Evolutionary conservation across 1,284 basidiomycete genomes (phyloP).

Genomic region (Tylopilus sp.): DNA sequence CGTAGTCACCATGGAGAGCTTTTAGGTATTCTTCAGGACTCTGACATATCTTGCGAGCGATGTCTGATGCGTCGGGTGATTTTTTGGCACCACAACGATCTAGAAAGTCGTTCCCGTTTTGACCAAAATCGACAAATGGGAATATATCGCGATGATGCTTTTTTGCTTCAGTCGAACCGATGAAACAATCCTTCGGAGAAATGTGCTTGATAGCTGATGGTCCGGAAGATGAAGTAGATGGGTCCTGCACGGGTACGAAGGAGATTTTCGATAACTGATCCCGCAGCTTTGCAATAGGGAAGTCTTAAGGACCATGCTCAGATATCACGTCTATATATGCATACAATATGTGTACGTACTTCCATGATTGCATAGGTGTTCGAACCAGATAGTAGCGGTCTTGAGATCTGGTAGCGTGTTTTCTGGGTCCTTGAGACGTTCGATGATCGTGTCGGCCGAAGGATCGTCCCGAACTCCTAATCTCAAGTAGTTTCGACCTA

Average conservation of each 20-base stretch:
- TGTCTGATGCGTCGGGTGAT: constrained; percentile 33
- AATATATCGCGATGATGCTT: constrained; percentile 27
- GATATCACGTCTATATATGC: neutral
- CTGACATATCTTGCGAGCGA: constrained; percentile 28
- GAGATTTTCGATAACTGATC: constrained; percentile 18
- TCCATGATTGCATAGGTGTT: constrained; percentile 24
- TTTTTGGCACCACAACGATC: constrained; percentile 33
- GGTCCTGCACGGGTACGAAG: constrained; percentile 26
- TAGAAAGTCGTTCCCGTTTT: constrained; percentile 33
- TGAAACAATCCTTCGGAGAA: constrained; percentile 36
- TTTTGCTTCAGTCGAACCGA: constrained; percentile 16
- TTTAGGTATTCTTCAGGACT: constrained; percentile 30
- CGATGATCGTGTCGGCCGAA: constrained; percentile 24
- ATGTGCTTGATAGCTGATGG: constrained; percentile 7
- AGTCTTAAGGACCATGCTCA: constrained; percentile 14
- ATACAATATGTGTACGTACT: constrained; percentile 24
- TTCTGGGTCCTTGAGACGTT: constrained; percentile 9
- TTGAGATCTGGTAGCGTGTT: constrained; percentile 9
- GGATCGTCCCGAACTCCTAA: constrained; percentile 34
- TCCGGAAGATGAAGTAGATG: neutral
- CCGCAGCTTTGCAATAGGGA: constrained; percentile 9
- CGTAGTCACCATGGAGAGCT: neutral
- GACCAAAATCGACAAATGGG: constrained; percentile 34
- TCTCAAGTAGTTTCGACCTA: constrained; percentile 10
- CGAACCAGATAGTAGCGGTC: constrained; percentile 28